These are phyloP conservation scores for Ampelomyces quisqualis DNA, from an alignment of 2,329 filamentous ascomycete species.

Conservation along the genomic window DNA sequence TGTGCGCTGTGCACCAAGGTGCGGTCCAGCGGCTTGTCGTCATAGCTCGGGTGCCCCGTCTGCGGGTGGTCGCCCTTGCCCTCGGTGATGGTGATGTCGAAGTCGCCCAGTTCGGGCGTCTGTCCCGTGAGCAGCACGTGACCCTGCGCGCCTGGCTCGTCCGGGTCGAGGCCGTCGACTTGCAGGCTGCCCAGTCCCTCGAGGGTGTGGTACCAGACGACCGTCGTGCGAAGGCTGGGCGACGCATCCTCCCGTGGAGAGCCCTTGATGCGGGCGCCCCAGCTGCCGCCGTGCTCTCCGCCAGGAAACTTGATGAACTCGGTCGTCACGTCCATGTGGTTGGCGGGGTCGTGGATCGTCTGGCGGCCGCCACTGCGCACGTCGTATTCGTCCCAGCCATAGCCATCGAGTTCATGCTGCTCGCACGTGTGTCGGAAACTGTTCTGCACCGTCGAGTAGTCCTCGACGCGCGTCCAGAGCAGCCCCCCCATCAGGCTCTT, in stretches of 20 bases:
- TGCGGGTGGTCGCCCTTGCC: slow-evolving; percentile 64
- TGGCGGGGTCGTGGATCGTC: slow-evolving; percentile 85
- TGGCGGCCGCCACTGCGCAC: slow-evolving; percentile 82
- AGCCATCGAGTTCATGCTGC: slow-evolving; percentile 91
- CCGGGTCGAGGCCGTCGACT: slow-evolving; percentile 54
- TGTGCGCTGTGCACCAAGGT: slow-evolving; percentile 74
- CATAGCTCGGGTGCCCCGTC: slow-evolving; percentile 62
- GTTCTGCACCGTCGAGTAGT: slow-evolving; percentile 71
- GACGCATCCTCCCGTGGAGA: slow-evolving; percentile 68
- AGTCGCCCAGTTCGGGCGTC: slow-evolving; percentile 72
- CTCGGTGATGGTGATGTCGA: slow-evolving; percentile 73
- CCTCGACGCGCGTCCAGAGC: slow-evolving; percentile 85
- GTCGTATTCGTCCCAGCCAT: slow-evolving; percentile 98
- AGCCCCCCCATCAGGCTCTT: slow-evolving; percentile 79
- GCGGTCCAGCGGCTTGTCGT: slow-evolving; percentile 70
- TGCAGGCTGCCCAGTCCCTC: slow-evolving; percentile 72
- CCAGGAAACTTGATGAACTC: slow-evolving; percentile 92
- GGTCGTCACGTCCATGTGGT: slow-evolving; percentile 86
- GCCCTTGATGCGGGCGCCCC: slow-evolving; percentile 87
- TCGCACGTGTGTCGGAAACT: slow-evolving; percentile 97
- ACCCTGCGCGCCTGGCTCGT: slow-evolving; percentile 54
- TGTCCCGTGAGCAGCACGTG: slow-evolving; percentile 70
- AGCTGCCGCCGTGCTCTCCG: slow-evolving; percentile 81
- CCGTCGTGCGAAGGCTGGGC: slow-evolving; percentile 67
- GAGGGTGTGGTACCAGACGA: slow-evolving; percentile 79